Percentiles rank a stretch among this genome's conserved stretches.
Evolutionary conservation across 2,329 filamentous ascomycete species (phyloP).

Genomic region (Huntiella savannae): DNA sequence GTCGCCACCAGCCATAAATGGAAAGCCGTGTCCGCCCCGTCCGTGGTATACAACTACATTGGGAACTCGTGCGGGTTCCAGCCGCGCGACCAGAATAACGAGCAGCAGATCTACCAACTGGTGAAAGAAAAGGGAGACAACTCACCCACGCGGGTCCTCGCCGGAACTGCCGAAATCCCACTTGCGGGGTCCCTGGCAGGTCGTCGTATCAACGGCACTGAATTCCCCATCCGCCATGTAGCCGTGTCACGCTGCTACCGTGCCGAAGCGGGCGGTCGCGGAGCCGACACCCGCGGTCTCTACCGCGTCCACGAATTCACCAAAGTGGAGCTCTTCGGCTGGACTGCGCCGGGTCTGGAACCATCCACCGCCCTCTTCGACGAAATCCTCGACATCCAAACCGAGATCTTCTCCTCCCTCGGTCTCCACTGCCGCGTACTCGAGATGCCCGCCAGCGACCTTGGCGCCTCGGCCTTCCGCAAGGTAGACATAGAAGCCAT

Average conservation of each 20-base stretch:
- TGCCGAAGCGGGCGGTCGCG: conserved; percentile 79
- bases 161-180: conserved; percentile 86
- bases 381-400: conserved; percentile 76
- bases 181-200: conserved; percentile 79
- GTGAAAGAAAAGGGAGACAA: conserved; percentile 15
- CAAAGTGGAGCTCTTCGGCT: conserved; percentile 94
- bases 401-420: conserved; percentile 58
- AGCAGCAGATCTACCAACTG: conserved; percentile 79
- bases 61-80: conserved; percentile 85
- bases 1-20: conserved; percentile 58
- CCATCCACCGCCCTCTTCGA: conserved; percentile 43
- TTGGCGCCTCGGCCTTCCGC: conserved; percentile 69
- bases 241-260: conserved; percentile 86
- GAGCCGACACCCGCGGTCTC: conserved; percentile 78
- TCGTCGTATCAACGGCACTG: conserved; percentile 39
- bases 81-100: conserved; percentile 72
- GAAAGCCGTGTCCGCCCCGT: conserved; percentile 66
- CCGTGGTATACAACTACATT: conserved; percentile 80
- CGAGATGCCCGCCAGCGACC: conserved; percentile 77
- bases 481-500: conserved; percentile 90
- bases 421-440: conserved; percentile 73
- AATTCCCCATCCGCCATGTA: conserved; percentile 61
- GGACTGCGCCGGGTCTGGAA: conserved; percentile 41
- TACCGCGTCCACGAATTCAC: conserved; percentile 98
- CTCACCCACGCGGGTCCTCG: conserved; percentile 54